Conservation (phyloP, 495 filamentous ascomycete species). For the Penicillium daleae region DNA sequence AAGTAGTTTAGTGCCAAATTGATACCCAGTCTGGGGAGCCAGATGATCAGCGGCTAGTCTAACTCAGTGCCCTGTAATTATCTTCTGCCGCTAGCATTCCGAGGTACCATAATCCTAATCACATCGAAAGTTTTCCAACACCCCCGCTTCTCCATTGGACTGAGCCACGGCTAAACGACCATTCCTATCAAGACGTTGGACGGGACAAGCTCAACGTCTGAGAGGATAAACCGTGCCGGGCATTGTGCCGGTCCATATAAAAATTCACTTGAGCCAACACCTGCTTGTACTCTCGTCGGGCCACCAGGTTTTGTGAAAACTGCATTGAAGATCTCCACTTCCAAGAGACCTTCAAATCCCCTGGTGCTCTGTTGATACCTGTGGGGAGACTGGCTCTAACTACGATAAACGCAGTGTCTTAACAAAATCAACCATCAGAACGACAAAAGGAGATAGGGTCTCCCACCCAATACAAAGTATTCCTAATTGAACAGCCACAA, state of each 20-base stretch:
- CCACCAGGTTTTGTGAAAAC: not conserved
- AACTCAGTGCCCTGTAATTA: not conserved
- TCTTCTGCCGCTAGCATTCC: conserved; percentile 29
- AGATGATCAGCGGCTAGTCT: too few species aligned
- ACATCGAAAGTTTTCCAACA: conserved; percentile 12
- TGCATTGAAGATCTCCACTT: conserved; percentile 18
- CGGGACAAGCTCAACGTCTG: conserved; percentile 23
- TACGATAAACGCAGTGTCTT: conserved; percentile 14
- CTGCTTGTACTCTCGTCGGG: conserved; percentile 18
- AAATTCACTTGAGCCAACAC: conserved; percentile 24
- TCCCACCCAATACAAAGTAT: conserved; percentile 33
- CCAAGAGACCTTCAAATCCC: conserved; percentile 26
- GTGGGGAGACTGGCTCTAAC: not conserved
- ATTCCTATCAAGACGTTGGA: conserved; percentile 20
- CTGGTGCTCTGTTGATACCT: conserved; percentile 19
- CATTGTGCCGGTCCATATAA: conserved; percentile 20
- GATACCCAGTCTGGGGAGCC: too few species aligned
- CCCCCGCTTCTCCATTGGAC: conserved; percentile 18
- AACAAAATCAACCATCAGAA: conserved; percentile 15
- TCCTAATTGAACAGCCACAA: not conserved
- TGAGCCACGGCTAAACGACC: conserved; percentile 21
- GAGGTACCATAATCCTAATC: conserved; percentile 27
- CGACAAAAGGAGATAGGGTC: conserved; percentile 29
- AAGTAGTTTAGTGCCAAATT: too few species aligned
- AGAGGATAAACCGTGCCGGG: conserved; percentile 24